Percentiles rank a stretch among this genome's conserved stretches.
Conservation (phyloP, 2,329 filamentous ascomycete species). For the Pyrenochaeta sp. region DNA sequence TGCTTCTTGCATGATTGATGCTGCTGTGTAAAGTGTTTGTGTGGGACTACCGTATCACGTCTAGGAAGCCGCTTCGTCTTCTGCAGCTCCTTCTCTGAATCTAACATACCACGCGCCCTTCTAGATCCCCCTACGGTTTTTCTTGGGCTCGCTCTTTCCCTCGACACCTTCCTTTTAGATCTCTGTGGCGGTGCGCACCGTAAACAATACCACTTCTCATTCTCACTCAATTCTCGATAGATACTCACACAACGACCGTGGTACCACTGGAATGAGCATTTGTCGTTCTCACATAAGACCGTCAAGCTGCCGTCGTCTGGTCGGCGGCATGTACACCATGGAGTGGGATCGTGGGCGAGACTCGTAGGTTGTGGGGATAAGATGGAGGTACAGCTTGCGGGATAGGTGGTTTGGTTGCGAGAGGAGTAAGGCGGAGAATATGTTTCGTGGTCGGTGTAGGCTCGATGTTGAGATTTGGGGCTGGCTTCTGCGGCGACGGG, state of each 20-base stretch:
- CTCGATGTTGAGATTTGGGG: not conserved
- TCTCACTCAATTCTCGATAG: not conserved
- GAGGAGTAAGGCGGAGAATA: not conserved
- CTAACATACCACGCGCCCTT: no score
- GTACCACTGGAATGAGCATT: conserved; percentile 10
- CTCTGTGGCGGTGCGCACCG: not conserved
- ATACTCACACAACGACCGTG: conserved; percentile 12
- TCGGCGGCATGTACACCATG: conserved; percentile 11
- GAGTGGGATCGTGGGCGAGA: not conserved
- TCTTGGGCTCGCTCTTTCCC: no score
- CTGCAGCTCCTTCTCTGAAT: no score
- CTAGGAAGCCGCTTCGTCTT: no score
- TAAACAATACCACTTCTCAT: not conserved
- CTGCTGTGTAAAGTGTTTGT: no score
- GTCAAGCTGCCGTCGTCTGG: conserved; percentile 9
- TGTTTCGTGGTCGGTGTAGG: not conserved
- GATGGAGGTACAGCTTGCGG: not conserved
- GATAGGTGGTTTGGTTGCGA: not conserved
- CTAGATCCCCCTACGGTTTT: not conserved
- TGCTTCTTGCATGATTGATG: no score
- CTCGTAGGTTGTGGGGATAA: not conserved
- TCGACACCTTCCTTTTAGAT: no score
- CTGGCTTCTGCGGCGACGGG: not conserved
- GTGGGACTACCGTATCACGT: no score
- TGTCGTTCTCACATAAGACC: conserved; percentile 13